Evolutionary conservation across 305 asterid species (phyloP).

Genomic region (Galium porrigens): DNA sequence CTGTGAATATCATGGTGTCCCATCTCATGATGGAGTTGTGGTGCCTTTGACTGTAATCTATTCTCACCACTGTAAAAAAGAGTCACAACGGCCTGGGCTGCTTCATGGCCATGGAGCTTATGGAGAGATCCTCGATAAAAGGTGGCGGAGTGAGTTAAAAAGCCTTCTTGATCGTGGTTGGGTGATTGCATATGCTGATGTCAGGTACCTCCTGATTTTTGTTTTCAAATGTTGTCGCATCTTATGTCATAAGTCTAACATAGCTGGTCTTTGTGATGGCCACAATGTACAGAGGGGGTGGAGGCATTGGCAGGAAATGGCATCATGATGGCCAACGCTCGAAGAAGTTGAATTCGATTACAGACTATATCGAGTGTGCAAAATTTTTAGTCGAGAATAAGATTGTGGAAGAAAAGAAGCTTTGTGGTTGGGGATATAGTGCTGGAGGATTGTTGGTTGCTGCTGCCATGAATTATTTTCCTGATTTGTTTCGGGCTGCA

Average conservation of each 20-base stretch:
- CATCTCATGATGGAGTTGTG: slow-evolving; percentile 54
- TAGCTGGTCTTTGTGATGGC: slow-evolving; percentile 13
- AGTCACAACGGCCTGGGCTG: slow-evolving; percentile 64
- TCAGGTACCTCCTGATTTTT: slow-evolving; percentile 36
- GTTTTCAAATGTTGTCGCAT: background rate
- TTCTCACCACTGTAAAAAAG: slow-evolving; percentile 50
- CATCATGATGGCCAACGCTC: slow-evolving; percentile 57
- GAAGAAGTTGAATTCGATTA: slow-evolving; percentile 52
- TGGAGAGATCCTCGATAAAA: slow-evolving; percentile 54
- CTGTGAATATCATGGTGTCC: slow-evolving; percentile 62
- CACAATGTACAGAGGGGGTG: slow-evolving; percentile 70
- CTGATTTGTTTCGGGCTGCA: slow-evolving; percentile 74
- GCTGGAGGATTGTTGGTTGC: slow-evolving; percentile 91
- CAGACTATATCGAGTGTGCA: slow-evolving; percentile 71
- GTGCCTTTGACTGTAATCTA: slow-evolving; percentile 74
- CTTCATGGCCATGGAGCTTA: slow-evolving; percentile 94
- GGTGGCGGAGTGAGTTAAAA: slow-evolving; percentile 89
- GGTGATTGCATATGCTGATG: slow-evolving; percentile 93
- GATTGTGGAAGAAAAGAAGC: slow-evolving; percentile 58
- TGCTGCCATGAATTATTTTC: slow-evolving; percentile 65
- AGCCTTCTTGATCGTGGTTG: slow-evolving; percentile 99
- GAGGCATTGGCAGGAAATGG: slow-evolving; percentile 75
- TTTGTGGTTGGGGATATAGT: slow-evolving; percentile 96
- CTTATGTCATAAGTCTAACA: background rate
- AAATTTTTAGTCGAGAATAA: slow-evolving; percentile 55